Percentiles rank a stretch among this genome's conserved stretches.
Conservation (phyloP, 176 grass and related monocot genomes). For the Aegilops sharonensis region DNA sequence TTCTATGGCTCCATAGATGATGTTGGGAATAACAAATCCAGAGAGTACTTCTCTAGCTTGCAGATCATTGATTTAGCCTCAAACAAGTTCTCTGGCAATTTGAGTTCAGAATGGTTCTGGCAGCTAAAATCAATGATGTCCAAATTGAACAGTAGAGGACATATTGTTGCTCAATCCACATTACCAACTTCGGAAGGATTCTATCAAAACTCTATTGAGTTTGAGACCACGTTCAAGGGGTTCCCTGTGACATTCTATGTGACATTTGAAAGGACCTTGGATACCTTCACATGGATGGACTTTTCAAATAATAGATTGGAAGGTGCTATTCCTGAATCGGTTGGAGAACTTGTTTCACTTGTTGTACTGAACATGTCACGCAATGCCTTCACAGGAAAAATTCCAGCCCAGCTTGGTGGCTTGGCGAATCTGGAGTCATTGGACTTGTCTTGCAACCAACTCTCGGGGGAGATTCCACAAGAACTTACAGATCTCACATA, state of each 20-base stretch:
- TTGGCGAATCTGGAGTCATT: constrained; percentile 10
- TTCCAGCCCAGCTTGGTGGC: not conserved
- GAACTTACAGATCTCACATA: constrained; percentile 35
- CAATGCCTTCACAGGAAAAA: not conserved
- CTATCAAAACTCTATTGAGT: not conserved
- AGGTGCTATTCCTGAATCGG: not conserved
- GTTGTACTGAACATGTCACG: not conserved
- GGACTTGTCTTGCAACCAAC: constrained; percentile 1
- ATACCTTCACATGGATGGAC: not conserved
- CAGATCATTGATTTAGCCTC: constrained; percentile 31
- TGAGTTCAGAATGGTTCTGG: not conserved
- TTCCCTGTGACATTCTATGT: too few relatives aligned
- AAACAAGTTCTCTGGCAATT: constrained; percentile 12
- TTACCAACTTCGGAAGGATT: accelerated
- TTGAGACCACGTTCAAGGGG: not conserved
- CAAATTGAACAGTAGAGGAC: not conserved
- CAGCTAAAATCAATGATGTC: not conserved
- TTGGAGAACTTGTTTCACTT: not conserved
- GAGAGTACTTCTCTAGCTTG: not conserved
- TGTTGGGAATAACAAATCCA: too few relatives aligned
- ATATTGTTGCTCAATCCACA: not conserved
- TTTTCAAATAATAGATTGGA: not conserved
- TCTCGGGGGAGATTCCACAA: not conserved
- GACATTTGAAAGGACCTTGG: not conserved
- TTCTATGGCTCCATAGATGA: not conserved